These are phyloP conservation scores for Mytilinidion resinicola DNA, from an alignment of 495 filamentous ascomycete species.

Conservation along the genomic window DNA sequence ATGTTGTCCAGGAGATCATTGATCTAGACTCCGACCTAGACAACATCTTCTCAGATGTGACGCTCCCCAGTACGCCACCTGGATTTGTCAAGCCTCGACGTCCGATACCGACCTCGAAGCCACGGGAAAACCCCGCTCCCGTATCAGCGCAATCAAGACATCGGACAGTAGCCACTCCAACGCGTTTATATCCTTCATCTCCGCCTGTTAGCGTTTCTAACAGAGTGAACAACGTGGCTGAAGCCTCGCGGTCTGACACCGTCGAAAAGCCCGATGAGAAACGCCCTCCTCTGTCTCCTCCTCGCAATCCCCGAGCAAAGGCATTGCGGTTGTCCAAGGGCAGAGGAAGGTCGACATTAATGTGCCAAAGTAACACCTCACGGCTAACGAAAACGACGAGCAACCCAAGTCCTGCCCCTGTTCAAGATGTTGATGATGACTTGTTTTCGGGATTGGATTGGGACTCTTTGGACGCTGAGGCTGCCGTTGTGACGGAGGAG, in stretches of 20 bases:
- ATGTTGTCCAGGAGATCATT: constrained; percentile 16
- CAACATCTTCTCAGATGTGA: constrained; percentile 19
- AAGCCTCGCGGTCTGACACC: background rate
- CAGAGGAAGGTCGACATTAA: constrained; percentile 9
- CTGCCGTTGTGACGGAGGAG: too few relatives aligned
- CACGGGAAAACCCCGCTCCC: background rate
- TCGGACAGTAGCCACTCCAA: background rate
- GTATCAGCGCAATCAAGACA: background rate
- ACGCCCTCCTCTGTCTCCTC: constrained; percentile 4
- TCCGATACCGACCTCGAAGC: background rate
- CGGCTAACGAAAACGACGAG: background rate
- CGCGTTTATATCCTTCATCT: constrained; percentile 8
- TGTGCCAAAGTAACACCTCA: constrained; percentile 13
- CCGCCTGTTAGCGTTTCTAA: constrained; percentile 23
- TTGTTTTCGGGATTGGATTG: background rate
- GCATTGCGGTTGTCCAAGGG: constrained; percentile 17
- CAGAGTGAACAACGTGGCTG: constrained; percentile 12
- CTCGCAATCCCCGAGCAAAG: constrained; percentile 18
- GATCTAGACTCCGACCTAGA: constrained; percentile 28
- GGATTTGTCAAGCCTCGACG: background rate
- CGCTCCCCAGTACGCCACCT: constrained; percentile 21
- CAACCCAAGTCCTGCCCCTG: background rate
- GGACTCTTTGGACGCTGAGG: background rate
- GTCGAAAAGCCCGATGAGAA: background rate
- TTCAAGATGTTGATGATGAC: background rate